Conservation (phyloP, 345 rosid genomes). For the Salix exigua region DNA sequence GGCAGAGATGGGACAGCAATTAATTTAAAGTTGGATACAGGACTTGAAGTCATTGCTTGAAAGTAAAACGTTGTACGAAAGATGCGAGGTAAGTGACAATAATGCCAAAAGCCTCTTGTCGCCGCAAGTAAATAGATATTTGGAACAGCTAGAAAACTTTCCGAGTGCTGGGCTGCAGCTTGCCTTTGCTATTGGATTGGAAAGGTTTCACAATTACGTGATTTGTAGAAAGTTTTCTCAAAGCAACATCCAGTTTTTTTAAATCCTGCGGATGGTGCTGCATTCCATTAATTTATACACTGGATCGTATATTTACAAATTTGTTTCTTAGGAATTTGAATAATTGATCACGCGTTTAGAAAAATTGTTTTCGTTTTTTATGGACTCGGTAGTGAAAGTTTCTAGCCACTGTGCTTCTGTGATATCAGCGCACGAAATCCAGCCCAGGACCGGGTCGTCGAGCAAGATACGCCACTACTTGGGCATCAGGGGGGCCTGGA, state of each 20-base stretch:
- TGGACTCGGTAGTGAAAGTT: background rate
- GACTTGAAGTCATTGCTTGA: background rate
- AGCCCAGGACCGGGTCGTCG: slow-evolving; percentile 11
- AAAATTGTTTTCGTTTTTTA: background rate
- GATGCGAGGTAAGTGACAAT: background rate
- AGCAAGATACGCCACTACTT: slow-evolving; percentile 9
- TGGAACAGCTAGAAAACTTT: background rate
- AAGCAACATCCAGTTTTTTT: background rate
- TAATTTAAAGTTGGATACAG: background rate
- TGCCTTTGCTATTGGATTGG: background rate
- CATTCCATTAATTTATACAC: no score
- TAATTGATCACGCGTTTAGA: no score
- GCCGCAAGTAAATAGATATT: background rate
- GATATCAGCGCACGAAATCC: slow-evolving; percentile 22
- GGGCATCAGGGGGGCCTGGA: slow-evolving; percentile 47
- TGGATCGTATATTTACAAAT: no score
- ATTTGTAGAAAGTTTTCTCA: background rate
- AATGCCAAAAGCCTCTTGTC: background rate
- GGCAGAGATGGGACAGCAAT: background rate
- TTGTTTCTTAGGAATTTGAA: no score
- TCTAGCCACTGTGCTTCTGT: background rate
- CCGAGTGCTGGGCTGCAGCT: background rate
- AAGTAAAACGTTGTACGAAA: background rate
- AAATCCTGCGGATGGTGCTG: background rate
- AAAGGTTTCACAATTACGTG: background rate